A percentile compares a stretch with the other conserved stretches of the same genome.
phyloP scores from a whole-genome alignment of 148 eudicot species.

The Nepenthes mirabilis region DNA sequence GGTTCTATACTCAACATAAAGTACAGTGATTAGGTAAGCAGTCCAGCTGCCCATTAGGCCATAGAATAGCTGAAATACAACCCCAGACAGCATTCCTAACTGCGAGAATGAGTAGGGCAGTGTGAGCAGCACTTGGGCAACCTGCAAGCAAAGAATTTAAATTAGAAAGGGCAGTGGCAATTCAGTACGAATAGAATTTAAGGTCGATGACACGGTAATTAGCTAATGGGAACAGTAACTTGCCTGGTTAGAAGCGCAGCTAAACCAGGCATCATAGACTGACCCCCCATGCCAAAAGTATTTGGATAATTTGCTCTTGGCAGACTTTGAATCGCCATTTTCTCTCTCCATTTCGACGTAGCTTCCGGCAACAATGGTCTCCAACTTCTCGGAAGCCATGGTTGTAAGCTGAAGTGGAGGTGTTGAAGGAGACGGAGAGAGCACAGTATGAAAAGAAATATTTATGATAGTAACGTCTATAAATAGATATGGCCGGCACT shows the following conservation, averaged over 20 bases:
- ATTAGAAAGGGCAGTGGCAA: neutral
- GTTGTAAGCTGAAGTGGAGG: neutral
- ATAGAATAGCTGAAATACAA: conserved; percentile 46
- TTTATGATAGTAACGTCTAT: conserved; percentile 2
- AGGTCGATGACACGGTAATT: neutral
- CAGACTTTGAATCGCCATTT: conserved; percentile 15
- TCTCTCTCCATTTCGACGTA: conserved; percentile 77
- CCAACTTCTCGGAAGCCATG: conserved; percentile 73
- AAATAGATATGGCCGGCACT: conserved; percentile 7
- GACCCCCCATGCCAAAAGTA: conserved; percentile 88
- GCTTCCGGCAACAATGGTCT: conserved; percentile 66
- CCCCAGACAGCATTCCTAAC: conserved; percentile 53
- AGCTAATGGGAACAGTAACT: neutral
- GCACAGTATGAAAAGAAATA: too few species aligned
- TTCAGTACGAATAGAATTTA: neutral
- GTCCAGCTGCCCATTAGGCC: conserved; percentile 71
- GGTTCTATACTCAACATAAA: conserved; percentile 65
- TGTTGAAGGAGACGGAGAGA: neutral
- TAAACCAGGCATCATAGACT: conserved; percentile 91
- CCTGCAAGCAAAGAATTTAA: conserved; percentile 10
- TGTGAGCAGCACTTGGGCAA: conserved; percentile 44
- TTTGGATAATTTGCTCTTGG: conserved; percentile 39
- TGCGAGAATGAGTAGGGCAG: conserved; percentile 57
- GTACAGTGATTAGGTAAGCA: conserved; percentile 56
- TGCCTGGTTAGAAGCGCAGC: conserved; percentile 73